Evolutionary conservation across 179 eudicot genomes (phyloP), one percentile per base, ranked within the genome.

Genomic region (Carnegiea gigantea): DNA sequence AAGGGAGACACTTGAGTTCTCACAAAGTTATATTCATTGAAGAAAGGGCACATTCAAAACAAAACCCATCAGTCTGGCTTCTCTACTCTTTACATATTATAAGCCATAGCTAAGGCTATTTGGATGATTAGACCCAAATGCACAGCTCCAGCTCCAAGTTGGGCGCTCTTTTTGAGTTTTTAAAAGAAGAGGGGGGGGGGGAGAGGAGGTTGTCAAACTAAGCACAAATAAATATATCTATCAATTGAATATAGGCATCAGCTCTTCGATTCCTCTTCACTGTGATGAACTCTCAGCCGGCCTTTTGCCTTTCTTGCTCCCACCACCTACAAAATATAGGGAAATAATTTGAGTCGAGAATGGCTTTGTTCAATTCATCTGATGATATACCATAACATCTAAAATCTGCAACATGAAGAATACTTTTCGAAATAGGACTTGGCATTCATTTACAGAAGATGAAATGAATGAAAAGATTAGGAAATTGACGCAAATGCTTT

Each of bases 231-330:
- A 73, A 23, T 10, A 1, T 13, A 77, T 71, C 67, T 40, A 65
- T 77, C 77, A 68, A 68, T 26, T 13, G 24, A 75, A 78, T 33
- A 28, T 40, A 70, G 40, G 44, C 57, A 23, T 7, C 38, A 53
- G 26, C 82, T 70, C 73, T 71, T 14, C 9, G 48, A 26, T 15
- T 60, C 65, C 77, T 67, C 81, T 73, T 85, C 85, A 83, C 71
- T 77, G 84, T 51, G 83, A 62, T 21, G 80, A 77, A 73, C 49
- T 79, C 81, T 92, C 86, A 10, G 81, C 76, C 75, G 75, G 44
- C 77, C 78, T 12, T 83, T 90, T 90, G 54, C 80, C 90, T 84
- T 85, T 88, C 90, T 83, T 89, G 30, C 78, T 84, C 13, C 85
- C 87, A 15, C 77, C 84, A 70, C 89, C 97, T 91, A 84, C 88